phyloP scores from a whole-genome alignment of 495 filamentous ascomycete genomes.

The Parathielavia hyrcaniae region DNA sequence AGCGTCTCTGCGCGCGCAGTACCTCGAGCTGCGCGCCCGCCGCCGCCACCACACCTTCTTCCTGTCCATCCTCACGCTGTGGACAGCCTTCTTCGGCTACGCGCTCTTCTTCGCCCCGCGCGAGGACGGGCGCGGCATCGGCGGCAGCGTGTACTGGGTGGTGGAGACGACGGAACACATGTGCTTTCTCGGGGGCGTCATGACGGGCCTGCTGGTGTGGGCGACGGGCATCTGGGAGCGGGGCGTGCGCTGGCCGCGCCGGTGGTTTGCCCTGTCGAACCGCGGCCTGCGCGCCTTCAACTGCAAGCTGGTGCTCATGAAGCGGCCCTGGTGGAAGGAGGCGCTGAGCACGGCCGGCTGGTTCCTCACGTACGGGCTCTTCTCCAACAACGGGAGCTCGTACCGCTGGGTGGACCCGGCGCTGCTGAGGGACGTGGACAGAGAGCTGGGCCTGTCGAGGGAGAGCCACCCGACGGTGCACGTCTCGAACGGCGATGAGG shows the following conservation, averaged over 20 bases:
- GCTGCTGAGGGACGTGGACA: conserved; percentile 47
- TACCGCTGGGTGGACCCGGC: conserved; percentile 61
- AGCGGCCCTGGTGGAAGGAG: conserved; percentile 76
- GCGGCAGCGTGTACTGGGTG: conserved; percentile 93
- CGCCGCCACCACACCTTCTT: conserved; percentile 95
- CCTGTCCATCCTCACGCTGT: conserved; percentile 65
- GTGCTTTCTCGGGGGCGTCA: conserved; percentile 75
- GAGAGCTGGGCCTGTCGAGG: conserved; percentile 37
- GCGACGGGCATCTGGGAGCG: conserved; percentile 92
- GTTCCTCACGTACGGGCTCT: conserved; percentile 68
- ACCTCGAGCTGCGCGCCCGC: conserved; percentile 79
- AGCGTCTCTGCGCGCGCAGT: conserved; percentile 86
- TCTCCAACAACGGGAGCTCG: conserved; percentile 57
- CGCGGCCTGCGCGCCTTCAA: conserved; percentile 87
- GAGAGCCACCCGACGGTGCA: conserved; percentile 40
- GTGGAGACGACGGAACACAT: conserved; percentile 83
- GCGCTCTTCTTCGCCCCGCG: conserved; percentile 81
- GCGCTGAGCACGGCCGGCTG: conserved; percentile 61
- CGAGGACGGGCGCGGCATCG: conserved; percentile 82
- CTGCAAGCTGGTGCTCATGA: conserved; percentile 86
- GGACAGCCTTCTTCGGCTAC: conserved; percentile 79
- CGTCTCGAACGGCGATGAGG: conserved; percentile 41
- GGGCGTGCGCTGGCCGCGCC: conserved; percentile 86
- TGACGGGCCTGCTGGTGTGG: conserved; percentile 80
- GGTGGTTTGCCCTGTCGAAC: conserved; percentile 84